These are phyloP conservation scores for Saccharomyces hybrid DNA, from an alignment of 1,139 yeast species.

Conservation along the genomic window DNA sequence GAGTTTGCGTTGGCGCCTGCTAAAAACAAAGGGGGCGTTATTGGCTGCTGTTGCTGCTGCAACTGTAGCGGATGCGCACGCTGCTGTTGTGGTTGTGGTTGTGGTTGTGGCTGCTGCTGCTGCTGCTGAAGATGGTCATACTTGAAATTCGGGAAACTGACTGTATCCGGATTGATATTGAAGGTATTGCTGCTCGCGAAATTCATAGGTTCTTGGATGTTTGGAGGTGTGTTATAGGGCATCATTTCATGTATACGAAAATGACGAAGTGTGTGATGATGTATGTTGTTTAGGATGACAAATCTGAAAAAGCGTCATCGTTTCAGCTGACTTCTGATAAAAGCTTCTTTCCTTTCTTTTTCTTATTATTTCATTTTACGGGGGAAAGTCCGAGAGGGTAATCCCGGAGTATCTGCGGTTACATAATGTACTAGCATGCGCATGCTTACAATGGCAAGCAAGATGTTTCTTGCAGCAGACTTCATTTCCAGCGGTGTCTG, in stretches of 20 bases:
- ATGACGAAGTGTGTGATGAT: background rate
- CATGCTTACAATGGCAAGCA: no score
- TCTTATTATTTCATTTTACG: background rate
- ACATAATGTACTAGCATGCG: no score
- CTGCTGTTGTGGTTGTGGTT: background rate
- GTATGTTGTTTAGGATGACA: background rate
- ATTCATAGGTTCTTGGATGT: background rate
- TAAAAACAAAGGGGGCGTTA: background rate
- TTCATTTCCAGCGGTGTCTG: no score
- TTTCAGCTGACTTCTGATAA: background rate
- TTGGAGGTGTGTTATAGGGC: background rate
- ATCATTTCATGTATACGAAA: background rate
- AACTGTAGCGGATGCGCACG: background rate
- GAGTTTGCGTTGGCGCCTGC: background rate
- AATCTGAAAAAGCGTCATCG: background rate
- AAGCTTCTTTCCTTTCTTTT: constrained; percentile 1
- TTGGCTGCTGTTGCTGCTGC: background rate
- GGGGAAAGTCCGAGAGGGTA: background rate
- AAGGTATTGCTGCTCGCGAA: background rate
- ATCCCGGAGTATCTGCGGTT: no score
- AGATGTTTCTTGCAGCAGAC: no score
- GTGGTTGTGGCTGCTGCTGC: background rate
- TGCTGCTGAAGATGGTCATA: background rate
- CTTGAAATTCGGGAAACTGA: background rate
- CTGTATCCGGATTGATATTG: background rate